Conservation (phyloP, 148 eudicot genomes). For the Rhododendron henanense region DNA sequence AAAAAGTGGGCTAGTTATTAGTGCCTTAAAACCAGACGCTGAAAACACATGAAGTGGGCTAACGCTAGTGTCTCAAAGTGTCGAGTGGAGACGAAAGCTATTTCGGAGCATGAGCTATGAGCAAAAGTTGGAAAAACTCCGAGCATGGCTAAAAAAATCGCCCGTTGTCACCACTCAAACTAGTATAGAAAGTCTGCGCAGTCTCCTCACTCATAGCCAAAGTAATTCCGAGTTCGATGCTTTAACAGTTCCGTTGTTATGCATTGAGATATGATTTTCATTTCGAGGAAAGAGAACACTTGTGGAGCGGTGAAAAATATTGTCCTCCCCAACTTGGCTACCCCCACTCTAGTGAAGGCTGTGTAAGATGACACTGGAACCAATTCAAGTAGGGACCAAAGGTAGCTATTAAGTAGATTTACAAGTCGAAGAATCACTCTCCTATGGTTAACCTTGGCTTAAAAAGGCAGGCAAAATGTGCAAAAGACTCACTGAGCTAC, state of each 20-base stretch:
- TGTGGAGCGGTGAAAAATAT: not conserved
- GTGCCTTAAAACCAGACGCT: not conserved
- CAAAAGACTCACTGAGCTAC: not conserved
- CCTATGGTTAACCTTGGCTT: not conserved
- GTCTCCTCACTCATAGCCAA: not conserved
- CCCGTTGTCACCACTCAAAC: not conserved
- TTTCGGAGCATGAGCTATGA: not conserved
- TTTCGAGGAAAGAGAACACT: not conserved
- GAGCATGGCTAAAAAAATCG: not conserved
- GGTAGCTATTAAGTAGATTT: not conserved
- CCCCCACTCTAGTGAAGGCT: not conserved
- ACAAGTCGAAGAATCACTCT: not conserved
- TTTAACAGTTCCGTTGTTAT: not conserved
- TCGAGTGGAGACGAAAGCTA: no score
- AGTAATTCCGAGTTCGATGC: not conserved
- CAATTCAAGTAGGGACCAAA: not conserved
- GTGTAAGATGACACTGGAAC: not conserved
- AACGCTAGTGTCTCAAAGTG: no score
- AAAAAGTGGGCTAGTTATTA: not conserved
- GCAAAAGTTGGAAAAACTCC: not conserved
- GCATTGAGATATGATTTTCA: not conserved
- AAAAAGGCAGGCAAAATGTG: not conserved
- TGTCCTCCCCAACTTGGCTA: not conserved
- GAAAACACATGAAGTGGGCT: no score
- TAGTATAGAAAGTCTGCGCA: not conserved